Evolutionary conservation across 441 rosid genomes (phyloP), one percentile per base, ranked within the genome.

Genomic region (Hura crepitans): DNA sequence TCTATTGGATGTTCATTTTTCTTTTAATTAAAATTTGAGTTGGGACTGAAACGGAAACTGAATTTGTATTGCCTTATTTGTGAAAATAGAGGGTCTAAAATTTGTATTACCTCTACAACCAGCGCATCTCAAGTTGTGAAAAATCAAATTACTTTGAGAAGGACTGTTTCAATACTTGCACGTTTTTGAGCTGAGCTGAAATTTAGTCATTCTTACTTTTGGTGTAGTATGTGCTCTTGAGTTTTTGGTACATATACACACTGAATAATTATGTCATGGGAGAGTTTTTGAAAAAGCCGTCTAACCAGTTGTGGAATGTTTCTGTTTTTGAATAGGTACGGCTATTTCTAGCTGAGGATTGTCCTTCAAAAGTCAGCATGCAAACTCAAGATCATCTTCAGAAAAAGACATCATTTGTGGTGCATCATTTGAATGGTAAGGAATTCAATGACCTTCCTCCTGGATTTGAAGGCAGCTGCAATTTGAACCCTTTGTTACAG

Each of bases 331-430:
- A 42, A 42, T 51, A 83, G 94, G 88, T 85, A 72, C 82, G 69
- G 80, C 23, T 76, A 53, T 85, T 86, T 77, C 54, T 72, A 47
- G 30, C 42, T 1, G 84, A 83, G 50, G 89, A 86, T 13, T 71
- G 76, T 78, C 87, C 96, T 8, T 79, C 83, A 13, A 66, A 81
- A 66, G 78, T 85, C 50, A 83, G 82, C 6, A 50, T 45, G 15
- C 76, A 75, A 66, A 61, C 72, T 76, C 80, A 47, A 49, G 62
- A 62, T 71, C 75, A 47, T 49, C 68, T 27, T 72, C 73, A 62
- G 55, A 65, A 66, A 18, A 81, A 76, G 35, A 5, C 46, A 28
- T 74, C 78, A 27, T 0, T 31, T 59, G 23, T 49, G 20, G 68
- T 58, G 27, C 78, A 58, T 33, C 73, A 49, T 56, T 65, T 78